phyloP scores from a whole-genome alignment of 2,329 filamentous ascomycete species.

The Cercospora nicotianae region DNA sequence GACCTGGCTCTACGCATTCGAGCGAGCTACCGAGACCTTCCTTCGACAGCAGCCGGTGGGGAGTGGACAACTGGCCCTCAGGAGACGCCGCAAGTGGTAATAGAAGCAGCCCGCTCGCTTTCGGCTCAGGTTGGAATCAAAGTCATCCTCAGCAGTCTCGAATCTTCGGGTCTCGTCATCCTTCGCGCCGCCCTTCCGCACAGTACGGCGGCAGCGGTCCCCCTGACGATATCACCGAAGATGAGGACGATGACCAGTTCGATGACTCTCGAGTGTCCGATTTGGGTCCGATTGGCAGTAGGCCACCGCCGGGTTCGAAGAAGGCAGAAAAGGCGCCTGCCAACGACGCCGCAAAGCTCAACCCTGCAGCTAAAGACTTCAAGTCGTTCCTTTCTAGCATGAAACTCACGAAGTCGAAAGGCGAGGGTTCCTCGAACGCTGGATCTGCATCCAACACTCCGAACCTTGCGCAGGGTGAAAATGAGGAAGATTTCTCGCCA shows the following conservation, averaged over 20 bases:
- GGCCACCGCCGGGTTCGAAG: conserved; percentile 43
- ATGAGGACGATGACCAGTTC: conserved; percentile 48
- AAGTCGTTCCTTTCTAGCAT: conserved; percentile 62
- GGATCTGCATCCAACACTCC: conserved; percentile 25
- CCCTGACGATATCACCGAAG: conserved; percentile 54
- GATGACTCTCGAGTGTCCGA: conserved; percentile 50
- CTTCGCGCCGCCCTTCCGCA: conserved; percentile 77
- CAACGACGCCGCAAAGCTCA: conserved; percentile 61
- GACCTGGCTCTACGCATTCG: conserved; percentile 54
- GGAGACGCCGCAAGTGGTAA: conserved; percentile 35
- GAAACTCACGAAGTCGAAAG: conserved; percentile 42
- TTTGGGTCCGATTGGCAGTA: conserved; percentile 73
- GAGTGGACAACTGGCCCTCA: conserved; percentile 35
- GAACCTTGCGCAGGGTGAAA: conserved; percentile 28
- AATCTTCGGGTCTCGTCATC: conserved; percentile 61
- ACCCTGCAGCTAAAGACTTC: conserved; percentile 87
- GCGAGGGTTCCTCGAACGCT: conserved; percentile 20
- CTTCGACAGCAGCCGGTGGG: conserved; percentile 65
- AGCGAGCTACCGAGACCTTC: conserved; percentile 73
- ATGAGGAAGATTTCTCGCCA: conserved; percentile 38
- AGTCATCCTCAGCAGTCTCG: conserved; percentile 54
- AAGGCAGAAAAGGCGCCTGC: conserved; percentile 23
- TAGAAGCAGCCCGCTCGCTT: conserved; percentile 42
- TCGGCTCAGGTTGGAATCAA: conserved; percentile 42
- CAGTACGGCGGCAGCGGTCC: conserved; percentile 71